These are phyloP conservation scores for Emergomyces africanus DNA, from an alignment of 2,329 filamentous ascomycete species.

Conservation along the genomic window DNA sequence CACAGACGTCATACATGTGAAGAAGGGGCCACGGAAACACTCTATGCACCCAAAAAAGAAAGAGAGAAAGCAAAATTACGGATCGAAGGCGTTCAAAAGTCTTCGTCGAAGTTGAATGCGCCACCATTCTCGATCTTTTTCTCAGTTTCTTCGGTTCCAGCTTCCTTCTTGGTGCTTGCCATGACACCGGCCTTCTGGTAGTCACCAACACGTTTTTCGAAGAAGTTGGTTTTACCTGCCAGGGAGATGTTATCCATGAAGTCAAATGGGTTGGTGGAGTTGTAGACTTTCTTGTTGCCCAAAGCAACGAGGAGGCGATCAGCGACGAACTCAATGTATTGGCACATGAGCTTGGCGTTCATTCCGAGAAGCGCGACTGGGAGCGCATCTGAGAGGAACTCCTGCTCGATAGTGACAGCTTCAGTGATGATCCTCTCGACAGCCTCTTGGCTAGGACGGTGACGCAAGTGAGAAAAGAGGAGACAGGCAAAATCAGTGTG, in stretches of 20 bases:
- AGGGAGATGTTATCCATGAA: conserved; percentile 99
- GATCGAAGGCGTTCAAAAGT: conserved; percentile 56
- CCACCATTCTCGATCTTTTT: conserved; percentile 35
- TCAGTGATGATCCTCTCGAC: conserved; percentile 86
- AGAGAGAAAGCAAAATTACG: background rate
- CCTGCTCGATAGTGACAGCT: conserved; percentile 88
- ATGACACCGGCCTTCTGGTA: conserved; percentile 99
- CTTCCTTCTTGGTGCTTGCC: conserved; percentile 73
- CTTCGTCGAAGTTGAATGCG: conserved; percentile 89
- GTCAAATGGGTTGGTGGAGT: conserved; percentile 91
- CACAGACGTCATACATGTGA: conserved; percentile 2
- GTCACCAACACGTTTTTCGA: conserved; percentile 98
- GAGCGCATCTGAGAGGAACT: conserved; percentile 93
- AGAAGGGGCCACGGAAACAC: background rate
- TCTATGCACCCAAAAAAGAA: background rate
- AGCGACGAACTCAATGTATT: conserved; percentile 99
- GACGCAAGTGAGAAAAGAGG: conserved; percentile 91
- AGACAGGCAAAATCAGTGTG: conserved; percentile 99
- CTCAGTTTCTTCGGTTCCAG: conserved; percentile 37
- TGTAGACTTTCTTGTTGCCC: conserved; percentile 90
- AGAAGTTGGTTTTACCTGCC: conserved; percentile 99
- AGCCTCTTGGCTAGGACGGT: conserved; percentile 70
- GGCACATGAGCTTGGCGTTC: conserved; percentile 96
- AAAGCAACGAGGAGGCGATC: conserved; percentile 87
- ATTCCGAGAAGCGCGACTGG: conserved; percentile 90